These are phyloP conservation scores for Rhododendron mucronatum DNA, from an alignment of 148 eudicot genomes.

Conservation along the genomic window DNA sequence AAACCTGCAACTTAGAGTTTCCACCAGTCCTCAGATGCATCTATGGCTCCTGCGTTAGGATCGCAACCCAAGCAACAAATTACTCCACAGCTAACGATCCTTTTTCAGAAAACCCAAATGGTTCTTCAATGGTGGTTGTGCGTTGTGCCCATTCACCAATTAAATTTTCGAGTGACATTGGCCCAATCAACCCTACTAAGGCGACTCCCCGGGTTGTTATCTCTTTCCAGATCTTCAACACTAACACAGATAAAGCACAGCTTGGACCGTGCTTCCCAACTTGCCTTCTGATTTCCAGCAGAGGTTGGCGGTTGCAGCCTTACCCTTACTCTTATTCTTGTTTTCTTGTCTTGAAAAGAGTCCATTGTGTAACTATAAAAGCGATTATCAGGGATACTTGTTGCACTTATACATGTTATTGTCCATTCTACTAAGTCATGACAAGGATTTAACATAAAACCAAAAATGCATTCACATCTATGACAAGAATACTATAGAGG, in stretches of 20 bases:
- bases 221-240: background rate
- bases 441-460: too few relatives aligned
- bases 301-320: background rate
- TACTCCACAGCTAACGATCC: background rate
- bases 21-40: background rate
- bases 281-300: background rate
- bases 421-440: too few relatives aligned
- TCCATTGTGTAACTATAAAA: background rate
- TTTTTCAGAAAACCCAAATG: background rate
- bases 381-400: background rate
- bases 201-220: background rate
- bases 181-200: background rate
- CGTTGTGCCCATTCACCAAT: background rate
- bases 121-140: background rate
- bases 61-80: background rate
- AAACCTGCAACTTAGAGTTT: background rate
- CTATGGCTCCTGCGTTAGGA: background rate
- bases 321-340: background rate
- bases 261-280: background rate
- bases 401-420: background rate
- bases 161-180: background rate
- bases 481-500: too few relatives aligned
- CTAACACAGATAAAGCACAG: background rate
- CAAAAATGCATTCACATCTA: too few relatives aligned
- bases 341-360: background rate